A percentile compares a stretch with the other conserved stretches of the same genome.
Conservation (phyloP, 192 early-diverging fungal genomes). For the Phycomyces blakesleeanus region DNA sequence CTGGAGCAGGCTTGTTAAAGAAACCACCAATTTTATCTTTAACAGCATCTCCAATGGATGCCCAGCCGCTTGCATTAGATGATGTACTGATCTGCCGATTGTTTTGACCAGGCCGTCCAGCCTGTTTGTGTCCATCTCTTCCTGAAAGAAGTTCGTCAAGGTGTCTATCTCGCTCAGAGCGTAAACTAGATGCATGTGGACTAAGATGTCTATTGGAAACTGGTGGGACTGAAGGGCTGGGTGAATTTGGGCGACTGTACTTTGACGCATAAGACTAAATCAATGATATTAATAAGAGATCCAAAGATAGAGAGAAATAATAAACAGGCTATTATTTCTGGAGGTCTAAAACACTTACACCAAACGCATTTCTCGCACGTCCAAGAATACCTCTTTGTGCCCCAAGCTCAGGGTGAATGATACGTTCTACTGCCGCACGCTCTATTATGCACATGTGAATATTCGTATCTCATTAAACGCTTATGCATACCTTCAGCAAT, state of each 20-base stretch:
- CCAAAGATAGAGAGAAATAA: background rate
- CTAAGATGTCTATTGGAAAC: background rate
- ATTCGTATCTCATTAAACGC: background rate
- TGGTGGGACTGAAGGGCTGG: background rate
- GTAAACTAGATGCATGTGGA: background rate
- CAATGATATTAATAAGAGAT: too few relatives aligned
- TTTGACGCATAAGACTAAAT: constrained; percentile 20
- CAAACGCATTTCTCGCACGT: constrained; percentile 13
- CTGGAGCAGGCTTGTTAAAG: background rate
- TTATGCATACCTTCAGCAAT: constrained; percentile 26
- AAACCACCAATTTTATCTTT: constrained; percentile 3
- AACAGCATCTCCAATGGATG: constrained; percentile 10
- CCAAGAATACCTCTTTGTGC: constrained; percentile 1
- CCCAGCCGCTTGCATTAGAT: background rate
- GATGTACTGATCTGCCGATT: background rate
- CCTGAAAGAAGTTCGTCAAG: constrained; percentile 23
- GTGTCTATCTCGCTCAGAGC: constrained; percentile 16
- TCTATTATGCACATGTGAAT: constrained; percentile 2
- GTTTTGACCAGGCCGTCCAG: background rate
- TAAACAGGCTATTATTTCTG: background rate
- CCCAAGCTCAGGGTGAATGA: constrained; percentile 5
- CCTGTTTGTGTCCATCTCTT: background rate
- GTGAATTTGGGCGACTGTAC: constrained; percentile 4
- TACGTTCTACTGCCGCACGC: constrained; percentile 10
- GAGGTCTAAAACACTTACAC: constrained; percentile 1